Base-by-base conservation (phyloP, 1,284 basidiomycete genomes). In the Ceratobasidium sp. region DNA sequence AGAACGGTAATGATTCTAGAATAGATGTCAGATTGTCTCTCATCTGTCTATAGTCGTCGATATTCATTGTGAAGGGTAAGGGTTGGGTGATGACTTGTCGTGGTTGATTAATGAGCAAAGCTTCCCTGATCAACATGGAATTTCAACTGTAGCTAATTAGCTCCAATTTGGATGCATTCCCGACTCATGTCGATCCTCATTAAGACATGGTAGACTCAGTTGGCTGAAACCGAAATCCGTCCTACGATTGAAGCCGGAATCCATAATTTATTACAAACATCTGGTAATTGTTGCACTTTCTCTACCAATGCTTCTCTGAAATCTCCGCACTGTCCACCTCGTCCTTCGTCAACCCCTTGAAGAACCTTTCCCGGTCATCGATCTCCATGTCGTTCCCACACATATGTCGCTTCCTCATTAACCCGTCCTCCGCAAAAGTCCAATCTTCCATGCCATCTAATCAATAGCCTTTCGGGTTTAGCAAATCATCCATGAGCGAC, bases 321-420 rank as follows among this genome's bases (percentile, higher is more conserved):
- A 81, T 81, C 11, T 53, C 24, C 9, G 80, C 80, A 27, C 57
- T 79, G 51, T 82, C 79, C 15, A 80, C 77, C 53, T 81, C 79
- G 22, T 78, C 78, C 14, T 74, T 76, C 45, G 76, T 80, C 31
- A 82, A 83, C 45, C 86, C 85, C 77, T 82, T 85, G 83, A 90
- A 90, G 88, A 89, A 91, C 41, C 89, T 79, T 74, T 89, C 87
- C 17, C 82, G 82, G 11, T 85, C 83, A 0, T 79, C 74, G 77
- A 90, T 88, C 22, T 83, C 74, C 19, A 90, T 81, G 77, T 90
- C 89, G 79, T 89, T 90, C 6, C 86, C 89, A 75, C 84, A 86
- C 88, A 89, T 89, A 81, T 87, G 82, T 9, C 87, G 82, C 79
- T 88, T 88, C 75, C 82, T 81, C 89, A 90, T 90, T 54, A 86